Base-by-base conservation (phyloP, 768 basidiomycete genomes). In the Phylloporus sp. region DNA sequence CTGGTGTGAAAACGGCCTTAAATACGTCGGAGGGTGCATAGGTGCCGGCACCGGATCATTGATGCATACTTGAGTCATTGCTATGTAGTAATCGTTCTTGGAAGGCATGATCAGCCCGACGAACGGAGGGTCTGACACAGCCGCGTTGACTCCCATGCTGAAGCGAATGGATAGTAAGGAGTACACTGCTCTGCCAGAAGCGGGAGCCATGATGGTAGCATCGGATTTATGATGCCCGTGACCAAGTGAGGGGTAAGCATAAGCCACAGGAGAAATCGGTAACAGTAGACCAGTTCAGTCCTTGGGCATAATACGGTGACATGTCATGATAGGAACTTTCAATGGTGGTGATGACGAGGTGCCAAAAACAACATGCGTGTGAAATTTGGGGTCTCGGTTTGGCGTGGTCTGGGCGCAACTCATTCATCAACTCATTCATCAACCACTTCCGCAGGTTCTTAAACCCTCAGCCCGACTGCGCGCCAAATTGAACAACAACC, bases 21-120 rank as follows among this genome's bases (percentile, higher is more conserved):
- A 18, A 23, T 41, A 32, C 29, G 32, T 49, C 40, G 48, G 48
- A 32, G 23, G n/a, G 24, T 32, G 16, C 38, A 32, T 11, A 24
- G 22, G 23, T 48, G 39, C 40, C 48, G 48, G 29, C 23, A 24
- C 16, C 48, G 48, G 48, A 49, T 49, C 40, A 34, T 42, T 42
- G 31, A 32, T 31, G 4, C 4, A 24, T n/a, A 9, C 10, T 49
- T 49, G 47, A 40, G 48, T 49, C 48, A 49, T 39, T 29, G 39
- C 29, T 32, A 24, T 49, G 31, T 34, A 18, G 31, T 42, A 22
- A 40, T 13, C n/a, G 40, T 41, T 40, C 39, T 39, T 40, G 29
- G 23, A 11, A 24, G 23, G 31, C 12, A 16, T 6, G 39, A 23
- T 40, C n/a, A 20, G 29, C 26, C 38, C 47, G 38, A 28, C 24